Base-by-base conservation (phyloP, 352 stramenopile genomes). In the Albugo candida region DNA sequence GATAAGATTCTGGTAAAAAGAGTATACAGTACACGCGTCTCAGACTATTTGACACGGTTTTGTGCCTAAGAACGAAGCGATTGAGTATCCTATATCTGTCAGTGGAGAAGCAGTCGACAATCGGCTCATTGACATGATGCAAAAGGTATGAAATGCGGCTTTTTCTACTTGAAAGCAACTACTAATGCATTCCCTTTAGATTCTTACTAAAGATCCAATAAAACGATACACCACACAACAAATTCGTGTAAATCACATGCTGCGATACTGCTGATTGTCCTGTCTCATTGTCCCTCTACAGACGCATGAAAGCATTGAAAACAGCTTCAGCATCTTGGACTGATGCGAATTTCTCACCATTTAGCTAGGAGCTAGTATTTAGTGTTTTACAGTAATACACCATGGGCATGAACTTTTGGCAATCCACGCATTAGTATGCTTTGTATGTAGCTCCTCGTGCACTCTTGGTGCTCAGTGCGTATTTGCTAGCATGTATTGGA, bases 391-490 rank as follows among this genome's bases (percentile, higher is more conserved):
- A 31, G 24, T 31, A 31, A 31, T 31, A 31, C 38, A 60, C 21
- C 18, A 92, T 92, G 79, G 76, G 65, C 56, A 83, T 69, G 61
- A 92, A 89, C 64, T 92, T 92, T 57, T 92, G 79, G 79, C 79
- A 92, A 53, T 92, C 79, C 49, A 89, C 79, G 39, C 79, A 92
- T 59, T 92, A 89, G 79, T 92, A 68, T 50, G 73, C 56, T 48
- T 35, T 0, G 18, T 17, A 18, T n/a, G 11, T 20, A 11, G 8
- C 16, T 55, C 14, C n/a, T 6, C 14, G 13, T 20, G 4, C 11
- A 1, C 13, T 41, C 17, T 24, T 24, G 5, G 13, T 5, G n/a
- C 14, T 16, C 38, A 44, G 6, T 10, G 8, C 16, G 4, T 48
- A 53, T 55, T n/a, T 24, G 19, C 24, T 37, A 92, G 76, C 51